Evolutionary conservation across 192 early-diverging fungal species (phyloP), one percentile per base, ranked within the genome.

Genomic region (Gryganskiella cystojenkinii): DNA sequence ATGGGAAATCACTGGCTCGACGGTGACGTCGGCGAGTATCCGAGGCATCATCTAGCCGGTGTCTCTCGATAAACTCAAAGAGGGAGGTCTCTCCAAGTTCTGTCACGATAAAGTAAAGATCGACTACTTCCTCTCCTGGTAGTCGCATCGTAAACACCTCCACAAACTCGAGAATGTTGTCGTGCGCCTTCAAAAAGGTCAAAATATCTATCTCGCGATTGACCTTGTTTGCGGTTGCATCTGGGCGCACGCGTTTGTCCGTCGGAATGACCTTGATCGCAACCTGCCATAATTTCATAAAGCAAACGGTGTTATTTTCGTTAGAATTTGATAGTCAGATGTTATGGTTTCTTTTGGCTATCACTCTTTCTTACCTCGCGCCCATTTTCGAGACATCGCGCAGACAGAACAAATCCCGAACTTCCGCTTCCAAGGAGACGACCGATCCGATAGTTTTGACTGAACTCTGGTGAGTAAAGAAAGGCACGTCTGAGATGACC

Each of bases 31-130:
- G 19, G 37, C 51, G 22, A 17, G 22, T 14, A 7, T 20, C 40
- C 2, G 19, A 3, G 3, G 40, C 24, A 10, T 53, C 37, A 17
- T 35, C 52, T 11, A 50, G 53, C 30, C 42, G 24, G 63, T 65
- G 63, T 52, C 43, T 65, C 25, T 65, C 63, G 17, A 65, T 65
- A 31, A 65, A 65, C 51, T 65, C 63, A 65, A 65, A 65, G 13
- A 65, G 42, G 2, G 63, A 65, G 5, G 51, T 55, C 0, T 50
- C 63, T 17, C 63, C 63, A 50, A 65, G 52, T 35, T 65, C 63
- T 30, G 63, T 65, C 17, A 65, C 63, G 10, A 65, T 37, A 22
- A 49, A 65, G 52, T 65, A 42, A 14, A 53, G 34, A 5, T 44
- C 63, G 5, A 50, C 34, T 1, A 20, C 34, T 30, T 34, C 27